Percentiles rank a stretch among this genome's conserved stretches.
Conservation (phyloP, 1,284 basidiomycete species). For the Pseudomicrostroma phylloplanum region DNA sequence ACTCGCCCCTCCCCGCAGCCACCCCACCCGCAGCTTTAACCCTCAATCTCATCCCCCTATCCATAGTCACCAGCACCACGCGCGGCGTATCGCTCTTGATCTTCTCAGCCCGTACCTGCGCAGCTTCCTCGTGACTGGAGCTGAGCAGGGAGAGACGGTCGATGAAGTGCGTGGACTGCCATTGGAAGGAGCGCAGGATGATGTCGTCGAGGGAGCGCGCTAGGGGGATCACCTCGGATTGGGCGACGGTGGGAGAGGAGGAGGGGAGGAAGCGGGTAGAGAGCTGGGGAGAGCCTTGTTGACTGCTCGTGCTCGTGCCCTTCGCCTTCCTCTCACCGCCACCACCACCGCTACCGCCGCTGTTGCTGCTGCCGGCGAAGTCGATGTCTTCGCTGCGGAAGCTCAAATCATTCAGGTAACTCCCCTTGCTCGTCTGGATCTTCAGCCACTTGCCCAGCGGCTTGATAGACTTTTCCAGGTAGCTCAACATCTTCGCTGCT, state of each 20-base stretch:
- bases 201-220: too few relatives aligned
- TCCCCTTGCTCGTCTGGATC: slow-evolving; percentile 88
- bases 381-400: slow-evolving; percentile 80
- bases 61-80: not conserved
- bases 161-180: too few relatives aligned
- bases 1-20: not conserved
- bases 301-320: too few relatives aligned
- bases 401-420: slow-evolving; percentile 76
- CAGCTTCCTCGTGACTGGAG: too few relatives aligned
- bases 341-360: slow-evolving; percentile 43
- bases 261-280: too few relatives aligned
- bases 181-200: too few relatives aligned
- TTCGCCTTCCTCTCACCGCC: slow-evolving; percentile 50
- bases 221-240: too few relatives aligned
- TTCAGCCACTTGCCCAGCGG: slow-evolving; percentile 65
- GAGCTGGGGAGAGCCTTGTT: too few relatives aligned
- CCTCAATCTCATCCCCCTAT: not conserved
- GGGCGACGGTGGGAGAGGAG: too few relatives aligned
- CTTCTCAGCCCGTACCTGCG: not conserved
- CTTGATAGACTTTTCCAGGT: slow-evolving; percentile 66
- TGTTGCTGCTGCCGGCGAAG: slow-evolving; percentile 52
- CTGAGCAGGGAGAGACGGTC: too few relatives aligned
- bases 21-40: not conserved
- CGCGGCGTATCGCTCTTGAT: not conserved
- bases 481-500: slow-evolving; percentile 66